phyloP scores from a whole-genome alignment of 768 basidiomycete species.

The Suillus alpinus region DNA sequence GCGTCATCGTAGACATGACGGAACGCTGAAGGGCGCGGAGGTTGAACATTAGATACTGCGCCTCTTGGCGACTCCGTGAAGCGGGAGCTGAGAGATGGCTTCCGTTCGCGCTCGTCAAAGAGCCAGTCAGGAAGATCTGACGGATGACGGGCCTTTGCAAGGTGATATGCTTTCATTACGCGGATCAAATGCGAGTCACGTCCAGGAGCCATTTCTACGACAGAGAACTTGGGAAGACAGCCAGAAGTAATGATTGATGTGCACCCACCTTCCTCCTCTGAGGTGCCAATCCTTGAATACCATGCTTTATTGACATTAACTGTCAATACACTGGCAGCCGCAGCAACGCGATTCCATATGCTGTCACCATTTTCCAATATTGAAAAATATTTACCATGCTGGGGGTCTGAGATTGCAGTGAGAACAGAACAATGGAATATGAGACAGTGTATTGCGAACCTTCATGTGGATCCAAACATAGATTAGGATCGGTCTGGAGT shows the following conservation, averaged over 20 bases:
- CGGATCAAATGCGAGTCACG: constrained; percentile 58
- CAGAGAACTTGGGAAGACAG: neutral
- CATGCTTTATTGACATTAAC: constrained; percentile 59
- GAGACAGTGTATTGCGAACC: neutral
- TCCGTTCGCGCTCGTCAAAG: constrained; percentile 56
- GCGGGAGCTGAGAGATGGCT: constrained; percentile 18
- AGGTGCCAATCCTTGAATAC: constrained; percentile 40
- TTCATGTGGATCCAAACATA: neutral
- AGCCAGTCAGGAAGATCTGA: constrained; percentile 66
- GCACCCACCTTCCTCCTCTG: constrained; percentile 44
- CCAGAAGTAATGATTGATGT: constrained; percentile 5
- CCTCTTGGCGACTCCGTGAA: neutral
- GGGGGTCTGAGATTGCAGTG: neutral
- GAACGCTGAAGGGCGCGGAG: constrained; percentile 26
- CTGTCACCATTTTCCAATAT: constrained; percentile 38
- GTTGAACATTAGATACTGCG: constrained; percentile 10
- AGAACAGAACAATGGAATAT: neutral
- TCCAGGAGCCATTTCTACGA: constrained; percentile 48
- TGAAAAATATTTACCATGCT: neutral
- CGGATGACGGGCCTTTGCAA: constrained; percentile 54
- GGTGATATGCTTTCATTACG: constrained; percentile 69
- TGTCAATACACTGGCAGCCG: constrained; percentile 46
- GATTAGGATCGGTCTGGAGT: neutral
- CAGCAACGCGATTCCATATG: constrained; percentile 59
- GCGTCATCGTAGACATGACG: constrained; percentile 39